Evolutionary conservation across 2,329 filamentous ascomycete genomes (phyloP).

Genomic region (Diaporthe nobilis): DNA sequence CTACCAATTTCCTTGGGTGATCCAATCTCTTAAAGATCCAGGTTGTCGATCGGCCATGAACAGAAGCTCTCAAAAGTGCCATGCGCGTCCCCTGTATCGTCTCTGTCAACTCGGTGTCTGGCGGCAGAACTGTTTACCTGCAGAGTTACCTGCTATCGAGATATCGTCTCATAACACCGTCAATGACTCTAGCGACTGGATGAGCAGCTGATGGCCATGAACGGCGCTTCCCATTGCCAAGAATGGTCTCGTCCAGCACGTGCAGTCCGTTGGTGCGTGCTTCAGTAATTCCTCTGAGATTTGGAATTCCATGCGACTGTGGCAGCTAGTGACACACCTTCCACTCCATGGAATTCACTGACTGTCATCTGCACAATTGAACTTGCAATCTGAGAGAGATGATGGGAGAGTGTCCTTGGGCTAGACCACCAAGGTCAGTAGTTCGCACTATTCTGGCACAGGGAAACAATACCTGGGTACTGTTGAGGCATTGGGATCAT

Average conservation of each 20-base stretch:
- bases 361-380: neutral
- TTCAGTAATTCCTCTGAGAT: neutral
- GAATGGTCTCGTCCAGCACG: neutral
- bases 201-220: neutral
- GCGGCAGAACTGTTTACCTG: neutral
- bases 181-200: neutral
- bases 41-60: neutral
- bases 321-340: neutral
- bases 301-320: neutral
- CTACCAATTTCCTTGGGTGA: slow-evolving; percentile 34
- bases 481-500: neutral
- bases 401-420: neutral
- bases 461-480: too few species aligned
- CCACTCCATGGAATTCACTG: too few species aligned
- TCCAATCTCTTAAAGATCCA: neutral
- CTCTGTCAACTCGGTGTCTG: neutral
- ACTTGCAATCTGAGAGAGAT: neutral
- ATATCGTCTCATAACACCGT: neutral
- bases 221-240: neutral
- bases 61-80: neutral
- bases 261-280: neutral
- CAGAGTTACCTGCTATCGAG: neutral
- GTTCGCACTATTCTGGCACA: neutral
- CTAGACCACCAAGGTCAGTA: neutral
- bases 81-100: neutral